Conservation (phyloP, 108 stramenopile genomes). For the Mediolabrus comicus region DNA sequence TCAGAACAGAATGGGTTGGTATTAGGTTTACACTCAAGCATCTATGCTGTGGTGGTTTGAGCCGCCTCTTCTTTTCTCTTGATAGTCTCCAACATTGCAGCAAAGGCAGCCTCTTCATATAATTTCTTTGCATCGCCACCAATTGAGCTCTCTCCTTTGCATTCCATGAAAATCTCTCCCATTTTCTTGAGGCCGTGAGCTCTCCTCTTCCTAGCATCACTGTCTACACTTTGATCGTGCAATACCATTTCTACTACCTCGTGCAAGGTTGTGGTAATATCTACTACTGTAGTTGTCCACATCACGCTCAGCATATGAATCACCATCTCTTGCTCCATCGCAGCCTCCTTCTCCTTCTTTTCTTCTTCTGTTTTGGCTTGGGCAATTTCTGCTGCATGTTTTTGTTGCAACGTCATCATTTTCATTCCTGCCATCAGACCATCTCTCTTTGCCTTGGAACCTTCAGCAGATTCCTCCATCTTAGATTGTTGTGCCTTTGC, state of each 20-base stretch:
- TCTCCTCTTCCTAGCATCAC: slow-evolving; percentile 54
- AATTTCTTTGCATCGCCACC: slow-evolving; percentile 52
- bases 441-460: slow-evolving; percentile 50
- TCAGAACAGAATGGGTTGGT: too few relatives aligned
- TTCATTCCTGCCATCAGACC: slow-evolving; percentile 49
- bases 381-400: slow-evolving; percentile 54
- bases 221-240: slow-evolving; percentile 62
- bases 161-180: slow-evolving; percentile 67
- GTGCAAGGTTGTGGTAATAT: slow-evolving; percentile 77
- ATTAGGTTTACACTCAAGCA: too few relatives aligned
- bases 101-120: slow-evolving; percentile 80
- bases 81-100: slow-evolving; percentile 80
- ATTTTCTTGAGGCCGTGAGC: slow-evolving; percentile 53
- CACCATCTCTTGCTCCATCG: slow-evolving; percentile 50
- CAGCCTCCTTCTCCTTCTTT: slow-evolving; percentile 34
- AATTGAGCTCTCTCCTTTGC: slow-evolving; percentile 37
- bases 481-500: slow-evolving; percentile 58
- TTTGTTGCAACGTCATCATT: slow-evolving; percentile 47
- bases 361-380: slow-evolving; percentile 62
- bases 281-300: slow-evolving; percentile 81
- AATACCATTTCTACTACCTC: slow-evolving; percentile 74
- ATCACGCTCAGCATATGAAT: slow-evolving; percentile 53
- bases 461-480: slow-evolving; percentile 24
- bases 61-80: slow-evolving; percentile 73
- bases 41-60: too few relatives aligned